Evolutionary conservation across 1,284 basidiomycete species (phyloP).

Genomic region (Heterobasidion annosum): DNA sequence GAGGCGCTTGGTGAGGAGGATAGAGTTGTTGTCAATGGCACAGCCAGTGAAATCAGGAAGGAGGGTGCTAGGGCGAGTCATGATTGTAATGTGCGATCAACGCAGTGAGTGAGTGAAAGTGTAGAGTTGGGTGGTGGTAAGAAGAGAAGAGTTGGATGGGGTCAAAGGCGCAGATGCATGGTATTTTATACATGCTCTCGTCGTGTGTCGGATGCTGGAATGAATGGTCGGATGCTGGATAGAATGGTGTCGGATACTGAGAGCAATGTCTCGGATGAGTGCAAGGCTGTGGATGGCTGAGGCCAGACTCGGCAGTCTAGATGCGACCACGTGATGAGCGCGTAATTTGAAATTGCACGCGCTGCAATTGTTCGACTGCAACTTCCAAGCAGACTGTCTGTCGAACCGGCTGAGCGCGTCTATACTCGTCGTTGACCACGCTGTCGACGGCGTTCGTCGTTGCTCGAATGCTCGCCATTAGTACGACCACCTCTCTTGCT

Average conservation of each 20-base stretch:
- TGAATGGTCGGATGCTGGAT: background rate
- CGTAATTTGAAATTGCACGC: background rate
- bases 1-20: conserved; percentile 5
- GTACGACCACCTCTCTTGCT: conserved; percentile 31
- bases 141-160: background rate
- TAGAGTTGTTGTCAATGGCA: conserved; percentile 6
- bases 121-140: background rate
- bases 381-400: no score
- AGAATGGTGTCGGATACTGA: background rate
- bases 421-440: background rate
- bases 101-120: background rate
- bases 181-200: background rate
- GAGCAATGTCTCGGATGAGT: background rate
- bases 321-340: background rate
- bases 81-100: background rate
- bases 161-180: background rate
- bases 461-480: conserved; percentile 39
- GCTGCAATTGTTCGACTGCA: background rate
- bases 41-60: conserved; percentile 6
- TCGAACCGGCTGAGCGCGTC: no score
- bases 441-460: background rate
- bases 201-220: background rate
- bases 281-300: background rate
- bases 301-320: background rate
- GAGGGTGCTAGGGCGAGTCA: background rate